Evolutionary conservation across 345 rosid genomes (phyloP), one percentile per base, ranked within the genome.

Genomic region (Chamaenerion angustifolium): DNA sequence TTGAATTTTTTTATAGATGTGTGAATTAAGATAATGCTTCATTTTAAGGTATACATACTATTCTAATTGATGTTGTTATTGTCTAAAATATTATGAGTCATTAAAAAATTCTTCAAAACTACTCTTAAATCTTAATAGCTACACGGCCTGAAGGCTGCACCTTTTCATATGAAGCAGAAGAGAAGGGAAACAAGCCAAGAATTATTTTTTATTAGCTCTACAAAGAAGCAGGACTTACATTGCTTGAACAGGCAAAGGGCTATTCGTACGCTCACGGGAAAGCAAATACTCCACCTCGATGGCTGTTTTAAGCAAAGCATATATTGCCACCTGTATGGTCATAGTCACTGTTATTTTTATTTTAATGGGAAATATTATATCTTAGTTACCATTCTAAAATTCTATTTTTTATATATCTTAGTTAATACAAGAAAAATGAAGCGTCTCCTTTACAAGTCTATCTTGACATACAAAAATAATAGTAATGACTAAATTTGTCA

Each of bases 211-310:
- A 31, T 0, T 8, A 31, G 37, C 6, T 4, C 37, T 46, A 46
- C 42, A 27, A 56, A 19, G 52, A 40, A 45, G 51, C 27, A 35
- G 31, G 27, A 46, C 57, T 40, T 42, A 79, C 85, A 76, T 76
- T 23, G 71, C 66, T 57, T 54, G 64, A 57, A 69, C 83, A 21
- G 74, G 82, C 11, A 69, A 69, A 31, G 68, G 69, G 53, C 66
- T 65, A 62, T 63, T 64, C 45, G 59, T 62, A 61, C 81, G 83
- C 42, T 79, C 85, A 46, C 49, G 74, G 45, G 85, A 74, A 18
- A 82, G 83, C 76, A 79, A 74, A 31, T 53, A 57, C 75, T 82
- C 90, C 58, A 76, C 77, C 59, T 76, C 85, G 40, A 76, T 68
- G 46, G 69, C 77, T 14, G 76, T 79, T 62, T 61, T 74, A 66